phyloP scores from a whole-genome alignment of 371 early-diverging fungal species.

The Mortierella sp. region DNA sequence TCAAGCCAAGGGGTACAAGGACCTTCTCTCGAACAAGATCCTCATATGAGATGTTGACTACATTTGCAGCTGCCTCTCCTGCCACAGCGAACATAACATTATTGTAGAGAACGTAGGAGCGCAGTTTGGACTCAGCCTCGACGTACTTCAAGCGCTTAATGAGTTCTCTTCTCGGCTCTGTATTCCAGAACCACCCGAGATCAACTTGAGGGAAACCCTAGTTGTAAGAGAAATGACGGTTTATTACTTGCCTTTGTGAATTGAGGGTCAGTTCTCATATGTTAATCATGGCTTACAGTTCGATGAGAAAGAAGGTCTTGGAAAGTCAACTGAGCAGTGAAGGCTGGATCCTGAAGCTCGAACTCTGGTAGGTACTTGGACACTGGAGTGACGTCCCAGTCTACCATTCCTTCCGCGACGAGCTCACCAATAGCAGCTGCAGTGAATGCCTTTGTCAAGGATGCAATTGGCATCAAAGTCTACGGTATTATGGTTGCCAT shows the following conservation, averaged over 20 bases:
- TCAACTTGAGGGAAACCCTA: slow-evolving; percentile 1
- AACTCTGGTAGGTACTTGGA: slow-evolving; percentile 18
- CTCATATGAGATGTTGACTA: neutral
- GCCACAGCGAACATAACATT: neutral
- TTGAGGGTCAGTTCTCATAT: neutral
- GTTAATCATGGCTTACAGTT: slow-evolving; percentile 6
- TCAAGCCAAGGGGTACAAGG: neutral
- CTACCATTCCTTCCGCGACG: slow-evolving; percentile 22
- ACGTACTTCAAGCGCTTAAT: slow-evolving; percentile 3
- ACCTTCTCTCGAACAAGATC: neutral
- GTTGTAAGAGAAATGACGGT: neutral
- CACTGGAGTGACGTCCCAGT: slow-evolving; percentile 27
- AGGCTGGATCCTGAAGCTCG: slow-evolving; percentile 4
- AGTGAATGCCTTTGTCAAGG: slow-evolving; percentile 25
- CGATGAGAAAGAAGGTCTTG: slow-evolving; percentile 21
- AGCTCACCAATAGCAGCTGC: slow-evolving; percentile 24
- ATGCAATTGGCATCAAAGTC: slow-evolving; percentile 24
- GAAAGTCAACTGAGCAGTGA: slow-evolving; percentile 16
- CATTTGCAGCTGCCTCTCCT: slow-evolving; percentile 6
- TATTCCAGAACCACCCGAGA: neutral
- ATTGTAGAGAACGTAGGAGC: neutral
- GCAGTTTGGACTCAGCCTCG: neutral
- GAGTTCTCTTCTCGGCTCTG: neutral
- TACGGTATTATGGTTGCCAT: neutral
- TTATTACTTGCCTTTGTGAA: neutral